Conservation (phyloP, 2,329 filamentous ascomycete genomes). For the Uncinocarpus reesii region DNA sequence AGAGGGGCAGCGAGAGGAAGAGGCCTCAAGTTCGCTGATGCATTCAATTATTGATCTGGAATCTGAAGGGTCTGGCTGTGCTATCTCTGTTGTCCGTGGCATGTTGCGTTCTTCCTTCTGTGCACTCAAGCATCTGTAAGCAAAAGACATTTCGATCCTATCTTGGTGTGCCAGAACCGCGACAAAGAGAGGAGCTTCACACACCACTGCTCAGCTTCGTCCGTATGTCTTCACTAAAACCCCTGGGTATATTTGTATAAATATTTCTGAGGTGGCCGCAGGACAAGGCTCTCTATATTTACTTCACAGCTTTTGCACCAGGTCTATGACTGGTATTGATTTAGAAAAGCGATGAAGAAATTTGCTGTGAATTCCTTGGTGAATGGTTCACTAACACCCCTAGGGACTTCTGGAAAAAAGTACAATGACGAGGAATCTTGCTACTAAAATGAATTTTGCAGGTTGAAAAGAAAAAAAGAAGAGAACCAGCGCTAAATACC, state of each 20-base stretch:
- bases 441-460: background rate
- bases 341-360: background rate
- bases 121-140: background rate
- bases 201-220: background rate
- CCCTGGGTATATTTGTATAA: background rate
- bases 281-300: background rate
- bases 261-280: background rate
- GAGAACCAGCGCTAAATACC: background rate
- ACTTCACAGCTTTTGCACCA: background rate
- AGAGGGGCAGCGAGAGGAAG: background rate
- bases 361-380: background rate
- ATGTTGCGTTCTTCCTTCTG: background rate
- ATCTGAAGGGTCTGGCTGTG: background rate
- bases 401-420: background rate
- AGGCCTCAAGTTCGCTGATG: background rate
- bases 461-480: background rate
- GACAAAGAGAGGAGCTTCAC: background rate
- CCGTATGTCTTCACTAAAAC: background rate
- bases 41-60: background rate
- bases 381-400: background rate
- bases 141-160: background rate
- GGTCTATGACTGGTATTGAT: background rate
- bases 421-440: background rate
- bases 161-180: background rate
- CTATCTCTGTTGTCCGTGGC: background rate